Evolutionary conservation across 495 filamentous ascomycete genomes (phyloP).

Genomic region (Penicillium argentinense): DNA sequence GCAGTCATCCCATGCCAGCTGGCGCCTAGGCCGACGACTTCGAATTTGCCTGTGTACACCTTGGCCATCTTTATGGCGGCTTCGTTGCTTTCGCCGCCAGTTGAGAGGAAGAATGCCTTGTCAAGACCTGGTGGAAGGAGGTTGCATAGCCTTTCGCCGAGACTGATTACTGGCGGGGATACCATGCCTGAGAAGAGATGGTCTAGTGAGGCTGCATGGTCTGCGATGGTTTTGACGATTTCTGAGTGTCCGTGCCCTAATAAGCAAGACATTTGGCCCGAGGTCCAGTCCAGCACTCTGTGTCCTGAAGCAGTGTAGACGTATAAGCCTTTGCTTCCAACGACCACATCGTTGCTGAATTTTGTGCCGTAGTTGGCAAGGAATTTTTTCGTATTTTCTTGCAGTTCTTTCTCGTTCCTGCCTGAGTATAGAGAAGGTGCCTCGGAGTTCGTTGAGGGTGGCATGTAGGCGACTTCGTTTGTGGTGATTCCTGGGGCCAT

Average conservation of each 20-base stretch:
- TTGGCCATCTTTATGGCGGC: constrained; percentile 54
- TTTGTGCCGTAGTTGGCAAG: constrained; percentile 14
- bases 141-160: constrained; percentile 38
- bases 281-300: constrained; percentile 47
- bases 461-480: not conserved
- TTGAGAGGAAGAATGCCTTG: constrained; percentile 50
- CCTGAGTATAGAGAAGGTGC: constrained; percentile 4
- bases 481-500: constrained; percentile 36
- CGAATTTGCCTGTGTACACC: constrained; percentile 51
- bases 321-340: constrained; percentile 22
- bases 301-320: constrained; percentile 26
- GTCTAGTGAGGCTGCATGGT: constrained; percentile 43
- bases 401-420: constrained; percentile 3
- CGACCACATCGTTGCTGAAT: constrained; percentile 21
- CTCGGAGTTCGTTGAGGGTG: not conserved
- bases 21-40: constrained; percentile 48
- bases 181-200: constrained; percentile 53
- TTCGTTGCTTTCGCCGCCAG: constrained; percentile 50
- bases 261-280: constrained; percentile 52
- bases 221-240: constrained; percentile 42
- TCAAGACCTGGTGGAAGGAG: constrained; percentile 43
- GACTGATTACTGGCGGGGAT: constrained; percentile 44
- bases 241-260: constrained; percentile 52
- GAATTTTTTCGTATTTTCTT: constrained; percentile 3
- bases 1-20: constrained; percentile 51